Evolutionary conservation across 768 basidiomycete genomes (phyloP).

Genomic region (Lactarius trivialis): DNA sequence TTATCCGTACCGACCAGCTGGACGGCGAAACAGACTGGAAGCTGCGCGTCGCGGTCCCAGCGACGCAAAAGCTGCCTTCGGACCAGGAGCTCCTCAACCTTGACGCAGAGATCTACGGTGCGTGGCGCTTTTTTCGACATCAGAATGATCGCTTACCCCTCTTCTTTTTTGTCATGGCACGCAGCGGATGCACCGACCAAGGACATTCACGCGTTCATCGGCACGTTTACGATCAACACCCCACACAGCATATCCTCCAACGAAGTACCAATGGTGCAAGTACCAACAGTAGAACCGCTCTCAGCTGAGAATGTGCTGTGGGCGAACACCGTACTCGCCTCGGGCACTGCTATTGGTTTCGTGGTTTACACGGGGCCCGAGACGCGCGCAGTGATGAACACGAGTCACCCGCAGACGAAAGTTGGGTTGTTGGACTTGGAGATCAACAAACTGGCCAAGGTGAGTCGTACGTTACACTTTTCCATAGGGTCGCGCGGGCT

Average conservation of each 20-base stretch:
- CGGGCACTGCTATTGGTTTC: constrained; percentile 87
- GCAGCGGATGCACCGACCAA: constrained; percentile 91
- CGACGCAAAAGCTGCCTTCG: constrained; percentile 68
- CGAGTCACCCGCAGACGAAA: constrained; percentile 94
- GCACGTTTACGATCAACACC: constrained; percentile 76
- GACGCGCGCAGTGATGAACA: constrained; percentile 98
- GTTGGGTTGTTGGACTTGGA: constrained; percentile 87
- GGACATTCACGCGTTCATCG: constrained; percentile 93
- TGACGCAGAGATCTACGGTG: constrained; percentile 88
- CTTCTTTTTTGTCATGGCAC: constrained; percentile 7
- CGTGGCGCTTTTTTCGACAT: constrained; percentile 24
- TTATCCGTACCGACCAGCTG: constrained; percentile 95
- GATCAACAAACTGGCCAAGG: constrained; percentile 94
- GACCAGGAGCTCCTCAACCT: constrained; percentile 49
- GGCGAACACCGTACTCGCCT: constrained; percentile 96
- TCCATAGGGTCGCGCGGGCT: neutral
- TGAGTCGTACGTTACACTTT: constrained; percentile 28
- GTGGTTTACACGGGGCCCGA: constrained; percentile 93
- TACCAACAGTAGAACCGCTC: constrained; percentile 67
- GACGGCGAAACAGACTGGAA: constrained; percentile 99
- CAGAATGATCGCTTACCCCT: constrained; percentile 1
- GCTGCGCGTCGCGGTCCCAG: constrained; percentile 79
- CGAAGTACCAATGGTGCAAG: constrained; percentile 35
- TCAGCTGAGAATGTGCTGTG: constrained; percentile 94
- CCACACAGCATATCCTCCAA: constrained; percentile 31